phyloP scores from a whole-genome alignment of 169 alveolate species.

The Plasmodium sp. region DNA sequence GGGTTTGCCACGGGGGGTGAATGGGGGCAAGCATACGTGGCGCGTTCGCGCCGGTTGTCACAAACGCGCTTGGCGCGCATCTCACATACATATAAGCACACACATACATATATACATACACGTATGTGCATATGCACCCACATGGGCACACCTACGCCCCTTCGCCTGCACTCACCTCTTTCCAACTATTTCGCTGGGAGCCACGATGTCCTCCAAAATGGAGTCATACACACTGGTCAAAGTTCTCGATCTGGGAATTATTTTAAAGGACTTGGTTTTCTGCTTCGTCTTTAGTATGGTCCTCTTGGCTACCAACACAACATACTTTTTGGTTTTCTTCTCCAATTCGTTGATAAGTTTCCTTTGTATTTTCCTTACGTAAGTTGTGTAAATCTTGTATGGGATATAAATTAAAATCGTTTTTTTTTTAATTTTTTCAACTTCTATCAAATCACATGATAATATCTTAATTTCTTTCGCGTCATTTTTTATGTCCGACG shows the following conservation, averaged over 20 bases:
- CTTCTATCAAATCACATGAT: conserved; percentile 87
- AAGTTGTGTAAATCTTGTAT: conserved; percentile 86
- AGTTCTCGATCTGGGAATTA: conserved; percentile 96
- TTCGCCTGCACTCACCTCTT: conserved; percentile 78
- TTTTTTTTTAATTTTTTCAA: conserved; percentile 88
- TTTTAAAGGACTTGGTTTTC: conserved; percentile 89
- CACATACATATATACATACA: background rate
- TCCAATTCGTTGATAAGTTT: conserved; percentile 94
- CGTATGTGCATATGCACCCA: background rate
- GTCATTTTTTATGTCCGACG: conserved; percentile 88
- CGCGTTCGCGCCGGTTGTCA: background rate
- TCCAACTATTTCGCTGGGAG: conserved; percentile 95
- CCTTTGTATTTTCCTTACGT: conserved; percentile 91
- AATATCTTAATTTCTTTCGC: conserved; percentile 86
- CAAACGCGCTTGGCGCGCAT: background rate
- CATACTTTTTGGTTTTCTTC: conserved; percentile 94
- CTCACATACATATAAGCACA: background rate
- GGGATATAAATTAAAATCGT: conserved; percentile 92
- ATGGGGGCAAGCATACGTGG: background rate
- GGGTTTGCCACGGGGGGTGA: background rate
- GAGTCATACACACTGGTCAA: conserved; percentile 97
- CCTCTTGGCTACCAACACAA: conserved; percentile 93
- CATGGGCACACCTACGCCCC: background rate
- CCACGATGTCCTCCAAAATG: conserved; percentile 95
- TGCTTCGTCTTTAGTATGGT: conserved; percentile 90